Evolutionary conservation across 805 yeast genomes (phyloP), one percentile per base, ranked within the genome.

Genomic region (Starmera caribaea): DNA sequence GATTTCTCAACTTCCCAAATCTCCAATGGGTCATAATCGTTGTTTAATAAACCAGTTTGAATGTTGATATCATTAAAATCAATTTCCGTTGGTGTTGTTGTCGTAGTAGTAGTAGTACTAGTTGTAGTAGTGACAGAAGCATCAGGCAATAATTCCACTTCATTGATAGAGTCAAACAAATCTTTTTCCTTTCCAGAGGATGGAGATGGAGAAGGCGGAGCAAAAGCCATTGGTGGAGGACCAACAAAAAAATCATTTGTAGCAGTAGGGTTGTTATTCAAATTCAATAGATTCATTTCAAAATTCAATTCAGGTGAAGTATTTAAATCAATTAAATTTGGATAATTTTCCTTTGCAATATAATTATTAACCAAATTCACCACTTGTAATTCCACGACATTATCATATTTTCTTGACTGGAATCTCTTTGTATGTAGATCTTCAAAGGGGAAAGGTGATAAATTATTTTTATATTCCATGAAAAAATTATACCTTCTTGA

Each of bases 401-500:
- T 43, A 3, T 12, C 3, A 16, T 42, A 30, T 36, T 44, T 50
- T 39, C 58, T 45, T 17, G 57, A 51, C 5, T 12, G 30, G 24
- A 46, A 44, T 41, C 55, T 40, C 34, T 49, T 43, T 16, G 44
- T 32, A 2, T 36, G 34, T 16, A 48, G 34, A n/a, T 30, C 32
- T 30, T 30, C 2, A 30, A 30, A 30, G 7, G 15, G 55, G 36
- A 50, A 50, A 30, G 48, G 46, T 13, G 46, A 43, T 17, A 41
- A 15, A 12, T 48, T 38, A n/a, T 33, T 39, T 45, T 48, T 44
- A 60, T 49, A 47, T 35, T 47, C 41, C n/a, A 16, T 16, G 30
- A 49, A 51, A 14, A 50, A 42, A 17, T 50, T 50, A 8, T 32
- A 13, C 32, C 58, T 44, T 41, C 50, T 46, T n/a, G 49, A 21